Evolutionary conservation across 352 stramenopile species (phyloP), one percentile per base, ranked within the genome.

Genomic region (Globisporangium paroecandrum): DNA sequence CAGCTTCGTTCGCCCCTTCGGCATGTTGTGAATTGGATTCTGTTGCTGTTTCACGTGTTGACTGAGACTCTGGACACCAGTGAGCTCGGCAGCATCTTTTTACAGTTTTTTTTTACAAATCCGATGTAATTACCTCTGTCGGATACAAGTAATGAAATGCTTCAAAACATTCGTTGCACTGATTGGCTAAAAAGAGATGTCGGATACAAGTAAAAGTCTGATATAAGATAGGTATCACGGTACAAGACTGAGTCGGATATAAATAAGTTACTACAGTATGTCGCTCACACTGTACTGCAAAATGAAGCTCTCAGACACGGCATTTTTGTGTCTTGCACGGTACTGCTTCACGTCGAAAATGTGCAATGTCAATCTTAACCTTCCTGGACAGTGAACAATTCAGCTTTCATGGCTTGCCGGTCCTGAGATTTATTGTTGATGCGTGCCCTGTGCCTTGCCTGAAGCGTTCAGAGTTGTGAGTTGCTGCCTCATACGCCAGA

Each of bases 111-210:
- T 38, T n/a, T n/a, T n/a, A 38, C 32, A 38, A 38, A 38, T 38
- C 32, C 43, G 43, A 22, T n/a, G 43, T 53, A 53, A 53, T 53
- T 53, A 53, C 43, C 13, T 22, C 13, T 53, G 43, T 53, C 43
- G 43, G 15, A 53, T 53, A 25, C 12, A 53, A 53, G 32, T 38
- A 38, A 38, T 38, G 8, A 53, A 53, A 53, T 53, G 43, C 12
- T 38, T 38, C 32, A 53, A 53, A 53, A 53, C 43, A 53, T 53
- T 53, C 6, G 12, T 53, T 53, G 43, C 43, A 53, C 43, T 53
- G 43, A 53, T 53, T 53, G 43, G 43, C 13, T 22, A 53, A 22
- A 53, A 53, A 24, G 18, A n/a, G 15, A 4, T 53, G 15, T 53
- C 43, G 43, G 43, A 53, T 53, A 22, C n/a, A n/a, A n/a, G n/a